Evolutionary conservation across 2,329 filamentous ascomycete species (phyloP), one percentile per base, ranked within the genome.

Genomic region (Diaporthe citrichinensis): DNA sequence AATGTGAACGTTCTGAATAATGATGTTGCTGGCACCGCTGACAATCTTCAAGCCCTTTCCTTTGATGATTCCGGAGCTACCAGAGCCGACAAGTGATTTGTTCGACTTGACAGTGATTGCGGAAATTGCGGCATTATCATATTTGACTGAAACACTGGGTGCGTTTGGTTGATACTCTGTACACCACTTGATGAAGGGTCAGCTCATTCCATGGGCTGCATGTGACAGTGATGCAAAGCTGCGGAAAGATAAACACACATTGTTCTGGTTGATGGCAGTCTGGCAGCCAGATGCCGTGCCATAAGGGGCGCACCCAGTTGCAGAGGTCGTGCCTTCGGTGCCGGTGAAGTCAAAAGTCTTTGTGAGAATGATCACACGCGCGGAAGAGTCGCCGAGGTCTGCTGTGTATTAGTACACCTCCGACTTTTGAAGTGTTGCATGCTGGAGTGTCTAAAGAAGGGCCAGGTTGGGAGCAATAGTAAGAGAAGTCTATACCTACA

Each of bases 1-100:
- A 79, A 91, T 86, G 72, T 88, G 86, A 73, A 90, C 83, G 82
- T 90, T 91, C 85, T 90, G 90, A 81, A 92, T 88, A 79, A 92
- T 92, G 80, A 93, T 83, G 81, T 92, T 91, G 80, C 81, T 86
- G n/a, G 85, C 85, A 73, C 84, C 84, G 78, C 80, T 83, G 73
- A 85, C 83, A 31, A 90, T 85, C 36, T 88, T 86, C 36, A 91
- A 81, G 74, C 90, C 90, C 83, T 90, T 90, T 78, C 90, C 90
- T 80, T 87, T 88, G 80, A 92, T 91, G 46, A 90, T 81, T 81
- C 89, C 90, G 77, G 84, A 84, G 79, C 80, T 83, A 71, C 90
- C 90, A 74, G 86, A 82, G 15, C 90, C 90, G 51, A 92, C 81
- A 74, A 92, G 78, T 44, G 86, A 87, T 85, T 92, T 92, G 86